Percentiles rank a stretch among this genome's conserved stretches.
Conservation (phyloP, 495 filamentous ascomycete species). For the Penicillium verhagenii region DNA sequence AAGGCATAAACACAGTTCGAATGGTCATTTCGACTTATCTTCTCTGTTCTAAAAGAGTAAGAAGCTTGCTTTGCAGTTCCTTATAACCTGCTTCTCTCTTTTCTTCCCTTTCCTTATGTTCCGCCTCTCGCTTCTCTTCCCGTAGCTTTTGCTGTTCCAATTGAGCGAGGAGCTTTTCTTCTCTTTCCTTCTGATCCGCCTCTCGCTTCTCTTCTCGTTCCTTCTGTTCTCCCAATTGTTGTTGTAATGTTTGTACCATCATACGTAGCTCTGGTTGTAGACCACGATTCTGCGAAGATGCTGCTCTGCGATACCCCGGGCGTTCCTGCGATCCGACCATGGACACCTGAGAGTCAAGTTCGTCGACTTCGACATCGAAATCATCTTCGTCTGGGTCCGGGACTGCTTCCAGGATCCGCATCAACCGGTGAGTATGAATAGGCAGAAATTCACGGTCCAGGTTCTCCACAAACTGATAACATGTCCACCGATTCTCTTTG, state of each 20-base stretch:
- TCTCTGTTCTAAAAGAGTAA: no score
- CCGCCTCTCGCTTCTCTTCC: constrained; percentile 3
- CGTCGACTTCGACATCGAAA: neutral
- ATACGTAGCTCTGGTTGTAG: constrained; percentile 5
- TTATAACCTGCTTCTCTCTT: neutral
- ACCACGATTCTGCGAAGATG: constrained; percentile 6
- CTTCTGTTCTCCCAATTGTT: constrained; percentile 1
- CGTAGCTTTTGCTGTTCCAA: neutral
- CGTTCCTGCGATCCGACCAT: constrained; percentile 5
- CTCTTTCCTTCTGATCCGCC: constrained; percentile 1
- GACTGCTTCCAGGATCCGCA: constrained; percentile 5
- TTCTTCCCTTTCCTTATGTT: constrained; percentile 1
- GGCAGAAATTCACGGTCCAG: constrained; percentile 6
- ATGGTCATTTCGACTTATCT: no score
- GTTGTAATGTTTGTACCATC: constrained; percentile 6
- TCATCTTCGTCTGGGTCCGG: constrained; percentile 3
- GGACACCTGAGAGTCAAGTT: constrained; percentile 1
- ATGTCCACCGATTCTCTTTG: constrained; percentile 5
- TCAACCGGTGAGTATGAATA: constrained; percentile 4
- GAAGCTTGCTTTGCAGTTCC: no score
- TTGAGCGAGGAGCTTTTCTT: neutral
- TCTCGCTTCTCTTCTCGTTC: constrained; percentile 1
- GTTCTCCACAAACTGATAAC: constrained; percentile 2
- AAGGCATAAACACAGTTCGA: no score
- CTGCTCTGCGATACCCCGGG: constrained; percentile 1